Evolutionary conservation across 768 basidiomycete genomes (phyloP), one percentile per base, ranked within the genome.

Genomic region (Boletus fagicola): DNA sequence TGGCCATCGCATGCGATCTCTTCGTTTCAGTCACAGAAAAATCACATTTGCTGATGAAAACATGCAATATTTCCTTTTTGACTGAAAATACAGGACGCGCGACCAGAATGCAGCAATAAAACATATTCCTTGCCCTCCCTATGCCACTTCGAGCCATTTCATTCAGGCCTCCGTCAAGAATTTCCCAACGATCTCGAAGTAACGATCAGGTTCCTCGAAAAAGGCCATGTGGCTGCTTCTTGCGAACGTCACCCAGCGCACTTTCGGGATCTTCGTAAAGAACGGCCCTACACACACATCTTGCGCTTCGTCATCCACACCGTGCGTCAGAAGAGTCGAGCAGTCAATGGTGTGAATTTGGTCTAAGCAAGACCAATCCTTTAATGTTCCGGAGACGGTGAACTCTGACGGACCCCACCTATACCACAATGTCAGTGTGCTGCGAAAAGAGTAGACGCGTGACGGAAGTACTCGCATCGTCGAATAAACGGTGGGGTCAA

Each of bases 311-410:
- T 79, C 80, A 53, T 75, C 66, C 12, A 57, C 57, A 1, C 74
- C 76, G 31, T 77, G 76, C 40, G 71, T 73, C 28, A 77, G 51
- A 30, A 83, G 67, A 0, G 76, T 76, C 0, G 76, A 71, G 8
- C 71, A 69, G 6, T 54, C 40, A 28, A 82, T 78, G 6, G 68
- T 74, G 57, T 74, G 69, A 10, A 83, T 65, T 13, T 76, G 70
- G 40, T 78, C 75, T 16, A 80, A 63, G 49, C 82, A 75, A 13
- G 73, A 67, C 83, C 83, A 85, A 2, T 70, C 61, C 61, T 77
- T 77, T 42, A 83, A 56, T 1, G 76, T 67, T 0, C 78, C 78
- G 12, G 73, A 70, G 20, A 75, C 71, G 33, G 66, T 64, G 61
- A 78, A 77, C 60, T 78, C 75, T 28, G 72, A 71, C 5, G 70